phyloP scores from a whole-genome alignment of 768 basidiomycete species.

The Wakefieldia striispora region DNA sequence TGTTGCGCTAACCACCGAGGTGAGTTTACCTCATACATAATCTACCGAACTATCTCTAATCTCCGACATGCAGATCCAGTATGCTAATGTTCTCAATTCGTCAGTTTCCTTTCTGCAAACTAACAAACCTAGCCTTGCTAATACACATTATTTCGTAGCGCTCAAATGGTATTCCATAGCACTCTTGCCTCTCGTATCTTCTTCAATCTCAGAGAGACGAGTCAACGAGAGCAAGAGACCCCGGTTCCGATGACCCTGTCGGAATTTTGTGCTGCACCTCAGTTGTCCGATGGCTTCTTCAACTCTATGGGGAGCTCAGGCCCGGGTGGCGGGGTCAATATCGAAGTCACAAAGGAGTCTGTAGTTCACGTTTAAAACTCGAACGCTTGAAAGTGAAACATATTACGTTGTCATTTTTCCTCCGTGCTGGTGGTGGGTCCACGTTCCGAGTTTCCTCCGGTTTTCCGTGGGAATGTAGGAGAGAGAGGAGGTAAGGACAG shows the following conservation, averaged over 20 bases:
- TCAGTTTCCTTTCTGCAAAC: not conserved
- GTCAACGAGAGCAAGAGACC: constrained; percentile 1
- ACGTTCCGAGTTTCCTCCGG: no score
- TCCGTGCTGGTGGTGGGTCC: no score
- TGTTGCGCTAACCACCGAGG: constrained; percentile 6
- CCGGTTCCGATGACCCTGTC: not conserved
- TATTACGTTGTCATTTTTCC: no score
- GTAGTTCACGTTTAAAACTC: no score
- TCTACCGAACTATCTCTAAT: not conserved
- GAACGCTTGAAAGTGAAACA: no score
- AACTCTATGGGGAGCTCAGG: no score
- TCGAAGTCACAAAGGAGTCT: no score
- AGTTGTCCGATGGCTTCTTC: not conserved
- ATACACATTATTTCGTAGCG: constrained; percentile 5
- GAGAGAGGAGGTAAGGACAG: no score
- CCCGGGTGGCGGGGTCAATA: no score
- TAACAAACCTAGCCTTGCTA: not conserved
- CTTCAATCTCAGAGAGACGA: constrained; percentile 22
- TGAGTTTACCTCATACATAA: not conserved
- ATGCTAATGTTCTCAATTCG: constrained; percentile 17
- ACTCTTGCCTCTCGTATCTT: constrained; percentile 26
- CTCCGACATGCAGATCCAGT: constrained; percentile 6
- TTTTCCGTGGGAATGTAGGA: no score
- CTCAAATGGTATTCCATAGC: constrained; percentile 22
- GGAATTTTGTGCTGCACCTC: constrained; percentile 8